Conservation (phyloP, 164 flowering plant species). For the Magnolia kwangsiensis region DNA sequence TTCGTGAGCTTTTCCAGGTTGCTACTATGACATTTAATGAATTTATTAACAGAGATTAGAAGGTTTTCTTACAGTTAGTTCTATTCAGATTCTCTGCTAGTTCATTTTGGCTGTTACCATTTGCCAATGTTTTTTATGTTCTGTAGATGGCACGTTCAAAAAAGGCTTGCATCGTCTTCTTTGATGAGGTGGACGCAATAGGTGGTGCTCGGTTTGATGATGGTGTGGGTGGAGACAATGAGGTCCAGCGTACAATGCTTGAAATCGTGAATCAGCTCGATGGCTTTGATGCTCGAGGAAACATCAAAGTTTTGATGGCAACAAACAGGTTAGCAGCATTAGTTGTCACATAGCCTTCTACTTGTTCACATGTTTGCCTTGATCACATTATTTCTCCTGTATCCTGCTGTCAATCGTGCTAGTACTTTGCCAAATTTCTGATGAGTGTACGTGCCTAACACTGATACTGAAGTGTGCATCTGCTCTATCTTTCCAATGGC, state of each 20-base stretch:
- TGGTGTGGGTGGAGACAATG: conserved; percentile 97
- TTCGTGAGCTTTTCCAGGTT: conserved; percentile 95
- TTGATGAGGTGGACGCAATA: conserved; percentile 98
- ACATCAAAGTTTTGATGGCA: conserved; percentile 95
- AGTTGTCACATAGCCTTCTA: no score
- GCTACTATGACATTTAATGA: background rate
- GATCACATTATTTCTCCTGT: no score
- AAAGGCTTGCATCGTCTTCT: conserved; percentile 93
- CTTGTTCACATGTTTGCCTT: no score
- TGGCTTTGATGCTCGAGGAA: conserved; percentile 98
- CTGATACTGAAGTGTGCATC: no score
- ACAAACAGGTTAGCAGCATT: conserved; percentile 64
- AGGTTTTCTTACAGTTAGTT: no score
- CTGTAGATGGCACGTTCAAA: conserved; percentile 95
- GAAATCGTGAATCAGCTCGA: conserved; percentile 98
- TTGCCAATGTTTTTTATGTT: background rate
- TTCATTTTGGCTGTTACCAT: background rate
- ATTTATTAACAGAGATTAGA: no score
- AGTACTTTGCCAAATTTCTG: no score
- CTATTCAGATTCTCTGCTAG: no score
- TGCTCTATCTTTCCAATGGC: no score
- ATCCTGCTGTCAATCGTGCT: no score
- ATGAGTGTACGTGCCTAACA: no score
- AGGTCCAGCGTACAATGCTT: conserved; percentile 98
- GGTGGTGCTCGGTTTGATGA: conserved; percentile 98